These are phyloP conservation scores for Tetrahymena malaccensis DNA, from an alignment of 73 alveolate species.

Conservation along the genomic window DNA sequence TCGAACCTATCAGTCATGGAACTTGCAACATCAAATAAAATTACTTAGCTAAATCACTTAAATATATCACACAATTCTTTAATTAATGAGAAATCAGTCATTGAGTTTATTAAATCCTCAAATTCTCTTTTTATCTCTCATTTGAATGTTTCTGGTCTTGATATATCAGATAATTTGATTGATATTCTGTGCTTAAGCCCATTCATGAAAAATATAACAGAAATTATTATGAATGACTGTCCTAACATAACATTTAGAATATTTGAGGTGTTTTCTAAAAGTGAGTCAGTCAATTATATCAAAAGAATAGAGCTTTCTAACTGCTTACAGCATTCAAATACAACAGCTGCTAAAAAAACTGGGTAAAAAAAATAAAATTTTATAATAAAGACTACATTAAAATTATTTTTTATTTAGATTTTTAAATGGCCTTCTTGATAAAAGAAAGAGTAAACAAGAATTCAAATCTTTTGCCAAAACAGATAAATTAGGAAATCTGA, in stretches of 20 bases:
- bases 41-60: not conserved
- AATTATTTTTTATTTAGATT: not conserved
- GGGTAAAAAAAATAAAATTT: not conserved
- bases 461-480: not conserved
- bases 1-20: not conserved
- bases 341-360: not conserved
- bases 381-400: not conserved
- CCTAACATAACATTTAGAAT: not conserved
- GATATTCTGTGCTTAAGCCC: not conserved
- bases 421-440: not conserved
- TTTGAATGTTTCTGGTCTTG: not conserved
- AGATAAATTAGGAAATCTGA: not conserved
- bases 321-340: not conserved
- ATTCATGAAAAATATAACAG: not conserved
- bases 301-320: not conserved
- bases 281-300: not conserved
- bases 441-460: not conserved
- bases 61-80: not conserved
- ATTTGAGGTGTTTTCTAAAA: not conserved
- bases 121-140: not conserved
- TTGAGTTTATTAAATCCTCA: not conserved
- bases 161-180: not conserved
- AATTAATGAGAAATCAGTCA: not conserved
- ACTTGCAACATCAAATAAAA: not conserved
- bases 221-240: not conserved